These are phyloP conservation scores for Phycomyces blakesleeanus DNA, from an alignment of 192 early-diverging fungal genomes.

Conservation along the genomic window DNA sequence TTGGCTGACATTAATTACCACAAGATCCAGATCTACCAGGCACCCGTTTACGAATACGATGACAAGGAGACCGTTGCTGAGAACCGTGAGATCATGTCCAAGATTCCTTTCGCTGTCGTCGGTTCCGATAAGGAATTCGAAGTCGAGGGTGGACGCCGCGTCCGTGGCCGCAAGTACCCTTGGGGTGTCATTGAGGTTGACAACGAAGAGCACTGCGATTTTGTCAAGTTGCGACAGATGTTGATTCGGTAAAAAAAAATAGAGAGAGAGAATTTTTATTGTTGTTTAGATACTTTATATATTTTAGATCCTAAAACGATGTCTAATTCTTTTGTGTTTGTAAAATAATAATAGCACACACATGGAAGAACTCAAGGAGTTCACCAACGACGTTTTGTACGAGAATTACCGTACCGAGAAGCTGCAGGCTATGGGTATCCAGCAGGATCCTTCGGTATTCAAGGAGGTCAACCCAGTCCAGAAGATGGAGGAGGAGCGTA, in stretches of 20 bases:
- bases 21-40: constrained; percentile 85
- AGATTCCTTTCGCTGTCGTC: constrained; percentile 95
- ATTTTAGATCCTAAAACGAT: no score
- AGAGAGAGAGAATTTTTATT: no score
- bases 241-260: constrained; percentile 66
- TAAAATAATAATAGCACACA: constrained; percentile 67
- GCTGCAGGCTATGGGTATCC: constrained; percentile 78
- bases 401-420: constrained; percentile 96
- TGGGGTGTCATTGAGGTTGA: constrained; percentile 98
- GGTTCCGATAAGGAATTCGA: constrained; percentile 87
- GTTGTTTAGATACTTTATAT: no score
- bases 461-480: constrained; percentile 67
- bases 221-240: constrained; percentile 93
- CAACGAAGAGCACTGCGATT: constrained; percentile 94
- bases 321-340: neutral
- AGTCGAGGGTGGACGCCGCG: constrained; percentile 73
- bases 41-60: constrained; percentile 77
- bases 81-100: constrained; percentile 79
- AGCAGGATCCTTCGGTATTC: constrained; percentile 77
- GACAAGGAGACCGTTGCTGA: constrained; percentile 76
- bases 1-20: constrained; percentile 78
- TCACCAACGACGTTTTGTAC: constrained; percentile 87
- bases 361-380: constrained; percentile 96
- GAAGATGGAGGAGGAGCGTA: constrained; percentile 89
- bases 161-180: constrained; percentile 87